A percentile compares a stretch with the other conserved stretches of the same genome.
Conservation (phyloP, 1,284 basidiomycete genomes). For the Kwoniella shivajii region DNA sequence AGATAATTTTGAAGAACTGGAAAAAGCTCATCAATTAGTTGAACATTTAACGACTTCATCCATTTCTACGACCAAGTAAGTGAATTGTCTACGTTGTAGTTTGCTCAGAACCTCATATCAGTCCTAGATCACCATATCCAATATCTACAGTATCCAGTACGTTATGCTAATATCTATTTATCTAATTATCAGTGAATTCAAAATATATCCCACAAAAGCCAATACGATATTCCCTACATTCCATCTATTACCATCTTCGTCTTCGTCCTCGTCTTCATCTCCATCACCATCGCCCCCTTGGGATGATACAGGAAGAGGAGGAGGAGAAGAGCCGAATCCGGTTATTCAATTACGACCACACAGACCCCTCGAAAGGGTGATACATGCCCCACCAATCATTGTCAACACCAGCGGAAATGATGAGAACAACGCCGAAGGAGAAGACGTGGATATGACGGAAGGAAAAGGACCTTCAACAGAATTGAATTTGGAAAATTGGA, state of each 20-base stretch:
- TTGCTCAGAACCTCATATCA: no score
- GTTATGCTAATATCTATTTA: background rate
- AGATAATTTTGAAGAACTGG: slow-evolving; percentile 41
- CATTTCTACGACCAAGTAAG: no score
- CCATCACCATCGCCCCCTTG: no score
- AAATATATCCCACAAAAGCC: slow-evolving; percentile 3
- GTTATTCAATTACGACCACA: slow-evolving; percentile 27
- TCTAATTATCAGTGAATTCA: background rate
- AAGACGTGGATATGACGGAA: slow-evolving; percentile 1
- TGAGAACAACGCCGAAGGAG: background rate
- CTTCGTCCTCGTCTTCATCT: background rate
- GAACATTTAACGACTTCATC: no score
- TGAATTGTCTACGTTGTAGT: no score
- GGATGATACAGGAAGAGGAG: no score
- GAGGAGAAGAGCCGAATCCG: slow-evolving; percentile 9
- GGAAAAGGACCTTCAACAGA: background rate
- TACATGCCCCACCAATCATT: slow-evolving; percentile 5
- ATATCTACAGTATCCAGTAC: no score
- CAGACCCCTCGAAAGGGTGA: slow-evolving; percentile 17
- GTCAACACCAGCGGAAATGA: background rate
- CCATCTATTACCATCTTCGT: slow-evolving; percentile 12
- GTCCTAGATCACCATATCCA: no score
- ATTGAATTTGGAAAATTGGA: slow-evolving; percentile 15
- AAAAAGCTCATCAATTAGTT: slow-evolving; percentile 21
- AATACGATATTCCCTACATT: slow-evolving; percentile 25